These are phyloP conservation scores for Bacidia rubella DNA, from an alignment of 495 filamentous ascomycete genomes.

Conservation along the genomic window DNA sequence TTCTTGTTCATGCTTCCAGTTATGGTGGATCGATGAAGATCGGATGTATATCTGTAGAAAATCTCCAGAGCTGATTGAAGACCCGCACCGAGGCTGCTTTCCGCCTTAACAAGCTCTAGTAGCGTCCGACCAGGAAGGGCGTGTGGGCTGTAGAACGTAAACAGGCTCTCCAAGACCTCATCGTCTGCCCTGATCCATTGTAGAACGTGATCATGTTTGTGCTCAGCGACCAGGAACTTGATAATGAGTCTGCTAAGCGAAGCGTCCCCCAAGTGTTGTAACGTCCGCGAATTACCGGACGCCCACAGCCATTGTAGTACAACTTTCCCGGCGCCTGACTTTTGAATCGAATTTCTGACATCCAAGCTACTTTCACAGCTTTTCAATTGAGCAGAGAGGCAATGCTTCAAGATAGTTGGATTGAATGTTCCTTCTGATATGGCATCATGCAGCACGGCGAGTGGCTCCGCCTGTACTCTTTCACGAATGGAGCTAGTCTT, in stretches of 20 bases:
- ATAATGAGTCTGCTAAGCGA: conserved; percentile 25
- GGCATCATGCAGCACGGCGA: conserved; percentile 29
- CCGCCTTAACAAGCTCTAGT: not conserved
- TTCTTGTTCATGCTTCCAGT: not conserved
- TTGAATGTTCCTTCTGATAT: conserved; percentile 25
- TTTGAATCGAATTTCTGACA: conserved; percentile 22
- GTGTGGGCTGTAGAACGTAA: not conserved
- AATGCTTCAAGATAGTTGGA: conserved; percentile 10
- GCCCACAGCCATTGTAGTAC: conserved; percentile 39
- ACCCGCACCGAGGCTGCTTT: not conserved
- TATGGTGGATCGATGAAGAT: not conserved
- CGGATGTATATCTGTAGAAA: not conserved
- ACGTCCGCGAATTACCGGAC: conserved; percentile 28
- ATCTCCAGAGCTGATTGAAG: conserved; percentile 5
- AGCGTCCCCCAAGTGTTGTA: conserved; percentile 23
- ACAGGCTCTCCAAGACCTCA: not conserved
- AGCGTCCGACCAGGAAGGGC: not conserved
- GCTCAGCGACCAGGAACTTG: conserved; percentile 38
- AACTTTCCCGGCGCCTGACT: conserved; percentile 27
- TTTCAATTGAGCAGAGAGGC: conserved; percentile 22
- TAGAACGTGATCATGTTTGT: conserved; percentile 29
- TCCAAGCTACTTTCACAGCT: conserved; percentile 19
- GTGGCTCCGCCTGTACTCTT: conserved; percentile 17
- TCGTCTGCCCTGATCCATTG: conserved; percentile 23
- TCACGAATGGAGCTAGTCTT: conserved; percentile 2